Evolutionary conservation across 176 grass and related monocot species (phyloP), one percentile per base, ranked within the genome.

Genomic region (Thalia dealbata): DNA sequence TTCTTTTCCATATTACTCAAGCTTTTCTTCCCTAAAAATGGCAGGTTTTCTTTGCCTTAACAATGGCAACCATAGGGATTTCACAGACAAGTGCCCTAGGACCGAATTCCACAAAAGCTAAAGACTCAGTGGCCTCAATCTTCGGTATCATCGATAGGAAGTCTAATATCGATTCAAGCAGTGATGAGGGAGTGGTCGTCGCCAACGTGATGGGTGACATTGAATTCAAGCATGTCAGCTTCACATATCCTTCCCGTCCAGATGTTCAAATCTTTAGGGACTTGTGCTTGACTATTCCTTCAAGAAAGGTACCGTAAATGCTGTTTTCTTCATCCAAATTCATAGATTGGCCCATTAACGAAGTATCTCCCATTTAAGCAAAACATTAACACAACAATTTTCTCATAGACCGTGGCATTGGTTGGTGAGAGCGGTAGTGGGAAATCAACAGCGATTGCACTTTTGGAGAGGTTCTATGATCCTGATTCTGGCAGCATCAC

Each of bases 391-490:
- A n/a, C 6, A 70, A 13, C 30, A 25, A 11, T 65, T 85, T 64
- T 54, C 22, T 70, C 35, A n/a, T n/a, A 91, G 88, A 91, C 79
- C 24, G 79, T 85, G 52, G 92, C 88, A 14, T 76, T 96, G 23
- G 92, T 91, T 11, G 92, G 92, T 25, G 86, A 91, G 59, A 96
- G 92, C 59, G 92, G 88, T 18, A 87, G 88, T 21, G 86, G 88
- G 0, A 96, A 96, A 71, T 96, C 88, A 11, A 91, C 92, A 0
- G 72, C 73, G 23, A 83, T 96, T 14, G 78, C 83, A 32, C 76
- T 96, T 9, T 78, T 96, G 0, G 88, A 96, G 72, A 85, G 91
- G 71, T 96, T 91, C 74, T 96, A 96, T n/a, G 86, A 96, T 69
- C 81, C 86, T 0, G 78, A 87, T 71, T 83, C 81, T 2, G 79